Evolutionary conservation across 495 filamentous ascomycete species (phyloP), one percentile per base, ranked within the genome.

Genomic region (Hypoxylon fuscum): DNA sequence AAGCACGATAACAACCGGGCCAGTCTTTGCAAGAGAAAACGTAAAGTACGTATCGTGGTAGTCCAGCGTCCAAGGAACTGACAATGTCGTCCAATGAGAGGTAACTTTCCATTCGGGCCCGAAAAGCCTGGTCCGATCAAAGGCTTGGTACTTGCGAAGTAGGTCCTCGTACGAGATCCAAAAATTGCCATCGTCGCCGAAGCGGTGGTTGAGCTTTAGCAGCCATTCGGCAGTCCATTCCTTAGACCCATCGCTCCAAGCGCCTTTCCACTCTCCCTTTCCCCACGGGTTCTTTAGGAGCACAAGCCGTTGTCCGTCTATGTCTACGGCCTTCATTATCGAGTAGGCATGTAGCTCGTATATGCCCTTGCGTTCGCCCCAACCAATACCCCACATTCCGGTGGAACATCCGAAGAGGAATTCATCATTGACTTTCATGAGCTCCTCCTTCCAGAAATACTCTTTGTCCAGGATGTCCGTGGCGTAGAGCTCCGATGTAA

Each of bases 211-310:
- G 0, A 97, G 81, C 53, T 87, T 87, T 35, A 84, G 72, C 81
- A 96, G 87, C 91, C 91, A 96, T 67, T 96, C 87, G 0, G 90
- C 77, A 1, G 92, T 97, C 91, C 94, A 97, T 73, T 97, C 88
- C 66, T 93, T 91, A 7, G 89, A 93, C 15, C 94, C 92, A 68
- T 96, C 91, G 68, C 88, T 90, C 90, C 92, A 96, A 3, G 91
- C 75, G 5, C 90, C 89, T 9, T 78, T 86, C 89, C 93, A 96
- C 74, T 96, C 93, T 3, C 84, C 84, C 47, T 82, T 84, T 1
- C 94, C 94, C 93, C 93, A 96, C 0, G 94, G 94, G 63, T 97
- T 97, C 79, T 90, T 84, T 22, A 97, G 69, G 57, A 91, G 82
- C 9, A 96, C 76, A 29, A 97, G 79, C 23, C 90, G 81, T 57